Percentiles rank a stretch among this genome's conserved stretches.
Evolutionary conservation across 768 basidiomycete species (phyloP).

Genomic region (Mycena sanguinolenta): DNA sequence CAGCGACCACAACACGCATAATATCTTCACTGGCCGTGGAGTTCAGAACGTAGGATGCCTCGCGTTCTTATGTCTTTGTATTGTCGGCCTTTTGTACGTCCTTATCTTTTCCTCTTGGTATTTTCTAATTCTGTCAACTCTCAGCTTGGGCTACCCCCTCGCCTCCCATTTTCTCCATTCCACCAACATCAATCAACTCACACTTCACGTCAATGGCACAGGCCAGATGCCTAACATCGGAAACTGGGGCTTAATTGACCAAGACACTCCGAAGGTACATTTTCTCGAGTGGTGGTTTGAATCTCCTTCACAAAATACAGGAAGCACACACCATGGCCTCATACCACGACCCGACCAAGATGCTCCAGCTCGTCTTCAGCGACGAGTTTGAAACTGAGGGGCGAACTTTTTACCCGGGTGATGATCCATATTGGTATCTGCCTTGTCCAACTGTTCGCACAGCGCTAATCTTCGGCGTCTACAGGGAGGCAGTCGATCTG

Average conservation of each 20-base stretch:
- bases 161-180: constrained; percentile 19
- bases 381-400: constrained; percentile 79
- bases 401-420: constrained; percentile 66
- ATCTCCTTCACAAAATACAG: constrained; percentile 56
- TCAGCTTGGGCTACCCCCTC: constrained; percentile 67
- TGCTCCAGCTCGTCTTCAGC: constrained; percentile 66
- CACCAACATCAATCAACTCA: not conserved
- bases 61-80: constrained; percentile 45
- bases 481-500: constrained; percentile 65
- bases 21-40: constrained; percentile 66
- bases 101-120: no score
- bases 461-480: not conserved
- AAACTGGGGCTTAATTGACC: constrained; percentile 67
- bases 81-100: constrained; percentile 54
- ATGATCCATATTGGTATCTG: constrained; percentile 63
- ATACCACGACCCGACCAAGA: constrained; percentile 50
- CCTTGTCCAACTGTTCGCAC: no score
- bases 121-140: constrained; percentile 28
- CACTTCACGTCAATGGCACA: constrained; percentile 26
- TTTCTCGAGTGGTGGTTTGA: constrained; percentile 49
- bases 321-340: no score
- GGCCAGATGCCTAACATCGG: constrained; percentile 41
- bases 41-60: constrained; percentile 69
- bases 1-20: constrained; percentile 60
- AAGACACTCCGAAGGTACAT: constrained; percentile 58